These are phyloP conservation scores for Colletotrichum endophyticum DNA, from an alignment of 2,329 filamentous ascomycete genomes.

Conservation along the genomic window DNA sequence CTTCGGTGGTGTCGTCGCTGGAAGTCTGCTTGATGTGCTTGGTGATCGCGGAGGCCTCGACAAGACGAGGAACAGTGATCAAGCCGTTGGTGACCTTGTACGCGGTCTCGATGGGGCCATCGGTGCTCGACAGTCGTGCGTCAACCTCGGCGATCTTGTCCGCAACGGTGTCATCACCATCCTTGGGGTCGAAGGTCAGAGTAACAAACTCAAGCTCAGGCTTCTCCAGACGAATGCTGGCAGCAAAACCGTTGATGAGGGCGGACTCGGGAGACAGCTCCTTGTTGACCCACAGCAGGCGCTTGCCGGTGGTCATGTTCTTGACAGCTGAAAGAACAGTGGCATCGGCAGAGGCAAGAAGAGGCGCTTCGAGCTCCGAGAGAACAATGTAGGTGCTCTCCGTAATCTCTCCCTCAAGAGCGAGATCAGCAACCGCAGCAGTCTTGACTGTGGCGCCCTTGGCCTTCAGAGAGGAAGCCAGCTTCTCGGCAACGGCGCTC, in stretches of 20 bases:
- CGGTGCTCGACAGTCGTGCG: neutral
- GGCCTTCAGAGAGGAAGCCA: neutral
- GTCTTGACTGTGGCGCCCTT: neutral
- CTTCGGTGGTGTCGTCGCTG: constrained; percentile 6
- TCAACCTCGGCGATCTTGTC: neutral
- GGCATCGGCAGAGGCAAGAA: neutral
- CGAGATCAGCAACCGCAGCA: neutral
- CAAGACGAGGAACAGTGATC: constrained; percentile 16
- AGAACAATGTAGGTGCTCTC: neutral
- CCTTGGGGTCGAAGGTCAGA: neutral
- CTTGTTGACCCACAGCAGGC: constrained; percentile 2
- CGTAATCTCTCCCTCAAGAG: neutral
- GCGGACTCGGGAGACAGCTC: neutral
- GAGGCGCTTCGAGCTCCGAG: neutral
- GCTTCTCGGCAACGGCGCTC: neutral
- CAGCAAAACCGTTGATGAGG: constrained; percentile 6
- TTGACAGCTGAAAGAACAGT: neutral
- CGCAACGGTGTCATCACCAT: neutral
- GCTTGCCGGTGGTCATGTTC: neutral
- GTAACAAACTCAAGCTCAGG: neutral
- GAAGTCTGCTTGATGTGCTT: neutral
- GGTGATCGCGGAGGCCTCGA: constrained; percentile 19
- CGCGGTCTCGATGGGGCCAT: neutral
- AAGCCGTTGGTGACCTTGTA: neutral
- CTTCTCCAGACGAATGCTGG: neutral